Evolutionary conservation across 2,329 filamentous ascomycete genomes (phyloP), one percentile per base, ranked within the genome.

Genomic region (Stenocarpella maydis): DNA sequence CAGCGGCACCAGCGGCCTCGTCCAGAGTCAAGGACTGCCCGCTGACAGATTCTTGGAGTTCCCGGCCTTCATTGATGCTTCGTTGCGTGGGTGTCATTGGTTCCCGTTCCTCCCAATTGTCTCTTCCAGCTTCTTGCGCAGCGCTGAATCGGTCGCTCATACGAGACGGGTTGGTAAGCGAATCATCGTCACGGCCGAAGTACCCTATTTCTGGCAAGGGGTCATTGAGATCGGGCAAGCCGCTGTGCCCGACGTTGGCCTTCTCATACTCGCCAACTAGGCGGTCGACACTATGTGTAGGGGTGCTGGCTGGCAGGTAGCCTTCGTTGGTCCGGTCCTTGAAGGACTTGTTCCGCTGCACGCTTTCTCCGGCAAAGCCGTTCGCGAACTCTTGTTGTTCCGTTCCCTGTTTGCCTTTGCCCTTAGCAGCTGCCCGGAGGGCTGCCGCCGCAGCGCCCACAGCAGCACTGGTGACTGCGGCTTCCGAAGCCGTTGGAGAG

Each of bases 161-260:
- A 61, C 95, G 86, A 0, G 95, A 97, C 3, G 94, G 94, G 76
- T 97, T 97, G 21, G 94, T 97, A 54, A 89, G 91, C 19, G 93
- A 86, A 71, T 97, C 94, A 45, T 88, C 86, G 14, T 86, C 83
- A 69, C 84, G 82, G 63, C 80, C 82, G 1, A 81, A 74, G 73
- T 93, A 91, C 4, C 91, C 93, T 75, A 92, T 90, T 76, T 95
- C 94, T 0, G 92, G 93, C 83, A 95, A 88, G 6, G 92, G 91
- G 74, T 95, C 85, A 68, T 90, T 81, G 43, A 87, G 81, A 72
- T 91, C 86, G 4, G 93, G 93, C 71, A 95, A 78, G 55, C 90
- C 91, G 77, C 86, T 94, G 52, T 91, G 88, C 49, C 86, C 87
- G 84, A 97, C 83, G 74, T 87, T 86, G 0, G 84, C 82, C 17